A percentile compares a stretch with the other conserved stretches of the same genome.
These are phyloP conservation scores for Fusarium chaquense DNA, from an alignment of 2,329 filamentous ascomycete species.

Conservation along the genomic window DNA sequence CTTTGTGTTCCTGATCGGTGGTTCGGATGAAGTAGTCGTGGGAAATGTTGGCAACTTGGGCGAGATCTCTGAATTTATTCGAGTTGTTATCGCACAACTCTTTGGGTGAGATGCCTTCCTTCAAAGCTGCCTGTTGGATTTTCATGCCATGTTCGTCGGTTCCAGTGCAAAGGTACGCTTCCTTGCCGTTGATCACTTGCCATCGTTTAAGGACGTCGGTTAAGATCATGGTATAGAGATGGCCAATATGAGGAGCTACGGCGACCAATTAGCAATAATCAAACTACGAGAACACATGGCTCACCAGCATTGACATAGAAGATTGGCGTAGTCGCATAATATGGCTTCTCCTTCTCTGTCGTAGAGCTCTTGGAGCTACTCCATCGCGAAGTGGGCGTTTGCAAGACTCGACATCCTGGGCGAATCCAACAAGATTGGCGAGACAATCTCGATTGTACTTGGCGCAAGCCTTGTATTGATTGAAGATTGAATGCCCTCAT, in stretches of 20 bases:
- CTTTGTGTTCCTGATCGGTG: constrained; percentile 83
- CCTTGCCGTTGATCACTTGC: constrained; percentile 79
- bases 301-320: constrained; percentile 98
- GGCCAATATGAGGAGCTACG: constrained; percentile 89
- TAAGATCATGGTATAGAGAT: constrained; percentile 93
- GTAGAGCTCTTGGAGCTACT: constrained; percentile 50
- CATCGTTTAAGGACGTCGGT: constrained; percentile 93
- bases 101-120: constrained; percentile 78
- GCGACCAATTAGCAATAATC: background rate
- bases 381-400: constrained; percentile 46
- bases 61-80: constrained; percentile 81
- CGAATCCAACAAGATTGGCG: constrained; percentile 46
- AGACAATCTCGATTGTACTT: constrained; percentile 33
- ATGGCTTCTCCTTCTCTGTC: constrained; percentile 79
- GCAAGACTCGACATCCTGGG: constrained; percentile 46
- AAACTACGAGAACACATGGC: background rate
- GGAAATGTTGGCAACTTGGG: constrained; percentile 74
- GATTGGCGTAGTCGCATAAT: constrained; percentile 95
- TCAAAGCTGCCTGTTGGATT: constrained; percentile 86
- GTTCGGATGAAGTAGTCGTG: constrained; percentile 94
- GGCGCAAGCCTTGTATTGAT: constrained; percentile 43
- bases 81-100: constrained; percentile 90
- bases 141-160: constrained; percentile 99
- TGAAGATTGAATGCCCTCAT: constrained; percentile 51
- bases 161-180: constrained; percentile 84